These are phyloP conservation scores for Coemansia sp. DNA, from an alignment of 192 early-diverging fungal genomes.

Conservation along the genomic window DNA sequence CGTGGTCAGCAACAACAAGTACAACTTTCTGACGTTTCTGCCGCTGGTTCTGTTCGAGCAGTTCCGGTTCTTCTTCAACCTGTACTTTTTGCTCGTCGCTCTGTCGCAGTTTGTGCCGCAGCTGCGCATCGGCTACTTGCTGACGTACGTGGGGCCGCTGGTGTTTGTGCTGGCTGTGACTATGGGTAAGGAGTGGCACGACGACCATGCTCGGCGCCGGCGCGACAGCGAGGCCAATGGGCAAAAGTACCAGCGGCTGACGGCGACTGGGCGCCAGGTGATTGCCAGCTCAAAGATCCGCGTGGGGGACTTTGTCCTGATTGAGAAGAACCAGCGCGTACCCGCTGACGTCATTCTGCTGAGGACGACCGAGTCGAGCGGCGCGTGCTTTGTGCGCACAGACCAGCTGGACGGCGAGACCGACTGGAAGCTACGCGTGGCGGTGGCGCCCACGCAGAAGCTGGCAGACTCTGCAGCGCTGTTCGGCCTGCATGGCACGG, in stretches of 20 bases:
- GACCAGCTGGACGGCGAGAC: slow-evolving; percentile 98
- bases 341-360: slow-evolving; percentile 91
- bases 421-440: slow-evolving; percentile 92
- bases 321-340: slow-evolving; percentile 86
- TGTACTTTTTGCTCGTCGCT: slow-evolving; percentile 91
- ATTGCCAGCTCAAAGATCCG: slow-evolving; percentile 78
- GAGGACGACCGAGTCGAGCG: slow-evolving; percentile 75
- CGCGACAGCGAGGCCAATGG: slow-evolving; percentile 90
- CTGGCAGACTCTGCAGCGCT: slow-evolving; percentile 61
- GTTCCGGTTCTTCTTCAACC: slow-evolving; percentile 95
- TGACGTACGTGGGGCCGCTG: slow-evolving; percentile 92
- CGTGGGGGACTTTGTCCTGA: slow-evolving; percentile 84
- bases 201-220: slow-evolving; percentile 80
- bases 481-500: slow-evolving; percentile 61
- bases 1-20: slow-evolving; percentile 85
- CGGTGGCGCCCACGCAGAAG: slow-evolving; percentile 79
- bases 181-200: slow-evolving; percentile 87
- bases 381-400: slow-evolving; percentile 92
- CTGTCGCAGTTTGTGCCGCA: slow-evolving; percentile 90
- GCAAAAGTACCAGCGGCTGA: slow-evolving; percentile 71
- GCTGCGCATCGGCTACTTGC: slow-evolving; percentile 75
- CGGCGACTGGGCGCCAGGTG: slow-evolving; percentile 51
- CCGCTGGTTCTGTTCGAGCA: slow-evolving; percentile 82
- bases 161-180: slow-evolving; percentile 88
- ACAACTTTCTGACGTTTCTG: slow-evolving; percentile 75